Evolutionary conservation across 306 rosid genomes (phyloP).

Genomic region (Boehmeria nivea): DNA sequence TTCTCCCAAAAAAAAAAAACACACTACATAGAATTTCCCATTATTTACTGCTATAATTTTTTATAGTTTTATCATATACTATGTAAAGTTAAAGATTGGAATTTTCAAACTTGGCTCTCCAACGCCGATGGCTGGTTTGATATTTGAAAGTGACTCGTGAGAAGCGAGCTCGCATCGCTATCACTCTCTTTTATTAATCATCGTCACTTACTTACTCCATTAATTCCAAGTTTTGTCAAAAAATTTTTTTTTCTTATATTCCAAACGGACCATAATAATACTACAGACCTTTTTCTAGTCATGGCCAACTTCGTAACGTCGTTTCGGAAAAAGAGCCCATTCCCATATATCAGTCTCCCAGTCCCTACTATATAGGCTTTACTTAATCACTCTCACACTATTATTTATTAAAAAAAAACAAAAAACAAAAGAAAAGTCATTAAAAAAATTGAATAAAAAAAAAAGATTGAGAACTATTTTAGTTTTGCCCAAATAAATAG

Average conservation of each 20-base stretch:
- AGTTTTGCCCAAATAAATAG: not conserved
- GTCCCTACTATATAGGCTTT: not conserved
- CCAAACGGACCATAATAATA: not conserved
- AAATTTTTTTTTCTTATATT: too few species aligned
- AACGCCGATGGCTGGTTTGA: too few species aligned
- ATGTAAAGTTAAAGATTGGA: too few species aligned
- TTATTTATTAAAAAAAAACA: too few species aligned
- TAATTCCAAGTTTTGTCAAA: not conserved
- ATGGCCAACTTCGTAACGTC: slow-evolving; percentile 7
- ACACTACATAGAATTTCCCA: too few species aligned
- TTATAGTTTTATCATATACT: too few species aligned
- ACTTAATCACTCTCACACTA: not conserved
- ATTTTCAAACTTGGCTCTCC: too few species aligned
- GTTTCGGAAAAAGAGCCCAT: slow-evolving; percentile 1
- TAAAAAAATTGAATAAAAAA: too few species aligned
- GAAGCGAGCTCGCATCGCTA: not conserved
- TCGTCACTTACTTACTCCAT: not conserved
- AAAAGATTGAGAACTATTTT: too few species aligned
- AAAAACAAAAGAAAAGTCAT: too few species aligned
- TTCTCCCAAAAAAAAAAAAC: too few species aligned
- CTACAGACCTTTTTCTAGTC: not conserved
- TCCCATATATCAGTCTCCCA: not conserved
- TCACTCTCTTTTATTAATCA: not conserved
- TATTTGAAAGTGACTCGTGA: not conserved
- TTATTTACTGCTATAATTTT: too few species aligned